Evolutionary conservation across 305 asterid genomes (phyloP).

Genomic region (Ilex paraguariensis): DNA sequence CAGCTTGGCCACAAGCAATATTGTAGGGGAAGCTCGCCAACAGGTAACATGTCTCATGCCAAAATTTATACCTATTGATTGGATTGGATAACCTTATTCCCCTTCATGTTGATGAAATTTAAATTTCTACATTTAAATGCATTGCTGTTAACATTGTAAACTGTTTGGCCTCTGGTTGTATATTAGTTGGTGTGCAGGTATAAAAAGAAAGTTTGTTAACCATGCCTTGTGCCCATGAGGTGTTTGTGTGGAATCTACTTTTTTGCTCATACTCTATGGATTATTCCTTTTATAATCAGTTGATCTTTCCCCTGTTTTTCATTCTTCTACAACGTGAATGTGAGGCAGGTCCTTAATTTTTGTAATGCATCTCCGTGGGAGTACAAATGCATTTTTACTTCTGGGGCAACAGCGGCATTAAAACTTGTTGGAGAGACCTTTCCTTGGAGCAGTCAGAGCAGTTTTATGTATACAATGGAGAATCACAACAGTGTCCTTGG

Average conservation of each 20-base stretch:
- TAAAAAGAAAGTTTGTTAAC: too few species aligned
- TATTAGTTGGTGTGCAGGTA: too few species aligned
- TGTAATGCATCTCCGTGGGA: constrained; percentile 86
- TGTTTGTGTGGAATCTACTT: too few species aligned
- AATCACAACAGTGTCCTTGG: constrained; percentile 99
- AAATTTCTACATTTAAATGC: too few species aligned
- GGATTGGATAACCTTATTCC: too few species aligned
- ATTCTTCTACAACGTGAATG: constrained; percentile 8
- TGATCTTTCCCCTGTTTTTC: constrained; percentile 1
- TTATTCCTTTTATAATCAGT: constrained; percentile 1
- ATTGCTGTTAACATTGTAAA: too few species aligned
- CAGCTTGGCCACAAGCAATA: constrained; percentile 55
- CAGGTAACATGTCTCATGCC: constrained; percentile 38
- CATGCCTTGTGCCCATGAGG: too few species aligned
- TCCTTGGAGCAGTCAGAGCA: constrained; percentile 83
- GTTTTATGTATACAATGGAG: constrained; percentile 87
- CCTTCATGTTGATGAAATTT: too few species aligned
- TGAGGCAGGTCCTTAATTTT: constrained; percentile 68
- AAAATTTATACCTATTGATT: too few species aligned
- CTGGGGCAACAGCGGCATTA: constrained; percentile 95
- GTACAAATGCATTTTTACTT: constrained; percentile 84
- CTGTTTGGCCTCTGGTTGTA: too few species aligned
- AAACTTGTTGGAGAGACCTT: constrained; percentile 95
- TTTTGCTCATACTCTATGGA: too few species aligned
- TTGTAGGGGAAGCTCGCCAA: constrained; percentile 73